Percentiles rank a stretch among this genome's conserved stretches.
These are phyloP conservation scores for Begonia fuchsioides DNA, from an alignment of 306 rosid genomes.

Conservation along the genomic window DNA sequence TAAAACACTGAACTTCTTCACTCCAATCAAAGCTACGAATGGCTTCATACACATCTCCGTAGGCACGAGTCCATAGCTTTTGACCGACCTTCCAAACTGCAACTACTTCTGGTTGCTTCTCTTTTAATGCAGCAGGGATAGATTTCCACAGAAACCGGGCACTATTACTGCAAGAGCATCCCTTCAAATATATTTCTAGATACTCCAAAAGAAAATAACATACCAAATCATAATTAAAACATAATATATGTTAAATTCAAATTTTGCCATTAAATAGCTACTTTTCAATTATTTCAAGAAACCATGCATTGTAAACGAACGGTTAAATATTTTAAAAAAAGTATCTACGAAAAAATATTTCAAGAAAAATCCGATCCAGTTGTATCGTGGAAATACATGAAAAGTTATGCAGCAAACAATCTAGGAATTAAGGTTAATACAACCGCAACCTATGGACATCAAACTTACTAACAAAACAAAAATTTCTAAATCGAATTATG, in stretches of 20 bases:
- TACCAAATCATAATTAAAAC: neutral
- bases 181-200: conserved; percentile 8
- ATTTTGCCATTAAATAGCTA: no score
- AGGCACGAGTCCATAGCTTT: conserved; percentile 61
- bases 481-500: no score
- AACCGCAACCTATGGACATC: no score
- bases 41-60: conserved; percentile 53
- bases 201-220: neutral
- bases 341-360: no score
- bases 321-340: no score
- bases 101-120: conserved; percentile 45
- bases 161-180: conserved; percentile 56
- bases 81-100: conserved; percentile 81
- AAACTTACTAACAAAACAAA: no score
- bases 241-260: neutral
- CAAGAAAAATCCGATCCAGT: no score
- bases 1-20: conserved; percentile 46
- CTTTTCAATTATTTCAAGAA: neutral
- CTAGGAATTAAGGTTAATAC: no score
- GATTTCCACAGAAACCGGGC: conserved; percentile 89
- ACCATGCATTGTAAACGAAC: no score
- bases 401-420: no score
- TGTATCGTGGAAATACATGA: no score
- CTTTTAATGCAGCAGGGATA: conserved; percentile 50
- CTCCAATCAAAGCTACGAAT: conserved; percentile 65